Base-by-base conservation (phyloP, 2,329 filamentous ascomycete species). In the Fusarium mexicanum region DNA sequence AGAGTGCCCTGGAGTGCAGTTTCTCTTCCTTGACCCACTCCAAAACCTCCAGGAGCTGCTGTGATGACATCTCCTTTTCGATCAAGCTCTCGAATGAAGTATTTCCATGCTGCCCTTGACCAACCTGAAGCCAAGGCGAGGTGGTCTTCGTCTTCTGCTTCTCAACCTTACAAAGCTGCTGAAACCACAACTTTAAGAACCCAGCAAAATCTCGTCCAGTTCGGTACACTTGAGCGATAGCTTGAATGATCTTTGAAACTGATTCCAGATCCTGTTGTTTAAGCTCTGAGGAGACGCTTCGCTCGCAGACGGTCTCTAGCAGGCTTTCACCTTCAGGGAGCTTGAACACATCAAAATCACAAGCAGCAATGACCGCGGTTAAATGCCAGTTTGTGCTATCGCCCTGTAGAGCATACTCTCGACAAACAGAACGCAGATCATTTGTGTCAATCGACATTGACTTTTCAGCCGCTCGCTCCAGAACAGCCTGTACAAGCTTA, bases 331-430 rank as follows among this genome's bases (percentile, higher is more conserved):
- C 85, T 6, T 85, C 80, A 0, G 80, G 81, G 40, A 77, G 83
- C 75, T 84, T 82, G 53, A 89, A 87, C 13, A 85, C 81, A 53
- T 88, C 87, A 1, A 85, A 81, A 43, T 89, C 87, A 50, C 87
- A 86, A 13, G 79, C 79, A 2, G 85, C 82, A 33, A 86, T 75
- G 18, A 79, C 80, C 20, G 81, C 84, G 12, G 87, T 73, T 16
- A 88, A 75, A 0, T 69, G 69, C 86, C 87, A 88, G 51, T 87
- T 82, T 7, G 82, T 83, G 10, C 61, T 75, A 8, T 80, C 74
- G 14, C 74, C 61, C 4, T 76, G 71, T 6, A 87, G 69, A 2
- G 82, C 86, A 69, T 86, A 87, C 6, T 81, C 75, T 48, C 79
- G 83, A 60, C 85, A 88, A 22, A 87, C 78, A 3, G 69, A 69